Conservation (phyloP, 768 basidiomycete genomes). For the Pisolithus microcarpus region DNA sequence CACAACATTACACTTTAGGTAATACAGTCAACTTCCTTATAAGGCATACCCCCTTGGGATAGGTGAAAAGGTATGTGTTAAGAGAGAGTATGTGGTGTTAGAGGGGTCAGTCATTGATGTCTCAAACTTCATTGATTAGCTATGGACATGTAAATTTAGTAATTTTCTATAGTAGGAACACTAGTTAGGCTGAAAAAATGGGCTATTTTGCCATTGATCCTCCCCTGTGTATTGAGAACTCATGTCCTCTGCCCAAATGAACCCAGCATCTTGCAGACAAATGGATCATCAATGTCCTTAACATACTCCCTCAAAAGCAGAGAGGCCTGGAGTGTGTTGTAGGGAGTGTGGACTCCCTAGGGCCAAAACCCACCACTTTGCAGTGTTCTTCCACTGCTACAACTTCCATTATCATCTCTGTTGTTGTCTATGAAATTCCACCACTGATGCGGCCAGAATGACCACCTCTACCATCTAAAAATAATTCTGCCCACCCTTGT, state of each 20-base stretch:
- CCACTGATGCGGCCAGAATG: too few relatives aligned
- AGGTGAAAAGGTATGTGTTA: constrained; percentile 1
- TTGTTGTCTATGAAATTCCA: too few relatives aligned
- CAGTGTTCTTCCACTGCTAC: too few relatives aligned
- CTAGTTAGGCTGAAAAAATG: background rate
- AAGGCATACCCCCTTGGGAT: constrained; percentile 2
- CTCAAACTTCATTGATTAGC: background rate
- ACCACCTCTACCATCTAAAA: too few relatives aligned
- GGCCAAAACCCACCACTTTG: too few relatives aligned
- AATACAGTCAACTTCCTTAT: constrained; percentile 1
- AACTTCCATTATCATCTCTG: background rate
- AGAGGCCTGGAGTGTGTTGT: background rate
- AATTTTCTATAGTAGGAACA: background rate
- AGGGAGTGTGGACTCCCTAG: too few relatives aligned
- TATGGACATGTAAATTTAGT: background rate
- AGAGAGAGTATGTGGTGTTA: constrained; percentile 1
- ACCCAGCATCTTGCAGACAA: constrained; percentile 15
- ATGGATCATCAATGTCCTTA: constrained; percentile 14
- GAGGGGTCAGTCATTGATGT: background rate
- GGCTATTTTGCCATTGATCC: background rate
- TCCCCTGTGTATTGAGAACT: constrained; percentile 5
- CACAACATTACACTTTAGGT: too few relatives aligned
- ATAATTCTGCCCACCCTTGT: too few relatives aligned
- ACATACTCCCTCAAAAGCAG: constrained; percentile 13
- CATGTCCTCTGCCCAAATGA: constrained; percentile 18